Conservation (phyloP, 2,329 filamentous ascomycete genomes). For the Fusarium subtropicale region DNA sequence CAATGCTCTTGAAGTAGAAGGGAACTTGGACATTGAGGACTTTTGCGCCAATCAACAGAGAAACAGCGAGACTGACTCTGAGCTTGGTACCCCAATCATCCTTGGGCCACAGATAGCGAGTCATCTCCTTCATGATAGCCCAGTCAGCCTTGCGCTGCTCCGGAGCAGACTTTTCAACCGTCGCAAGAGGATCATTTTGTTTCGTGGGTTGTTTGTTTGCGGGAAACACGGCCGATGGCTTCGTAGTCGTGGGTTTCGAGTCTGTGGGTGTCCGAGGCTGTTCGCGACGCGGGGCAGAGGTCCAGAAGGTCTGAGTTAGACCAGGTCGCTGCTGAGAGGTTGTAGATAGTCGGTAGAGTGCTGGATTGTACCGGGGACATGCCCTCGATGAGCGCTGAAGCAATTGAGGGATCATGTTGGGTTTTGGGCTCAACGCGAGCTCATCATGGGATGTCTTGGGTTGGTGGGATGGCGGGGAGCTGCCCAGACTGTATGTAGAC, state of each 20-base stretch:
- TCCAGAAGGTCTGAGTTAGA: slow-evolving; percentile 49
- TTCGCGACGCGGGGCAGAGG: slow-evolving; percentile 48
- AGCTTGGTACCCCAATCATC: slow-evolving; percentile 78
- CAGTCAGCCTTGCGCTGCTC: slow-evolving; percentile 97
- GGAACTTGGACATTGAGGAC: slow-evolving; percentile 97
- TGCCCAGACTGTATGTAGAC: slow-evolving; percentile 13
- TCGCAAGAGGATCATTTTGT: slow-evolving; percentile 50
- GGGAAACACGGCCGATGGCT: slow-evolving; percentile 34
- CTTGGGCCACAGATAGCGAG: slow-evolving; percentile 95
- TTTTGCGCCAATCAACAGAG: slow-evolving; percentile 88
- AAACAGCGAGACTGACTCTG: slow-evolving; percentile 86
- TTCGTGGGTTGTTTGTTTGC: slow-evolving; percentile 38
- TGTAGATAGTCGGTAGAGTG: slow-evolving; percentile 46
- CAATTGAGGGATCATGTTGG: slow-evolving; percentile 54
- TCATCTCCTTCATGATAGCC: slow-evolving; percentile 99
- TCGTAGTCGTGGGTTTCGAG: slow-evolving; percentile 36
- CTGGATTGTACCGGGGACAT: slow-evolving; percentile 49
- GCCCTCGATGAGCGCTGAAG: slow-evolving; percentile 50
- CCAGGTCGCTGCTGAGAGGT: slow-evolving; percentile 47
- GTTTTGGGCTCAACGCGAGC: slow-evolving; percentile 42
- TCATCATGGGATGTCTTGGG: slow-evolving; percentile 44
- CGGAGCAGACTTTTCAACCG: slow-evolving; percentile 67
- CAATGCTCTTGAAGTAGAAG: slow-evolving; percentile 98
- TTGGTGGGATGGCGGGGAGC: slow-evolving; percentile 43
- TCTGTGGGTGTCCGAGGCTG: slow-evolving; percentile 40